Percentiles rank a stretch among this genome's conserved stretches.
These are phyloP conservation scores for Candida michaelii DNA, from an alignment of 805 yeast species.

Conservation along the genomic window DNA sequence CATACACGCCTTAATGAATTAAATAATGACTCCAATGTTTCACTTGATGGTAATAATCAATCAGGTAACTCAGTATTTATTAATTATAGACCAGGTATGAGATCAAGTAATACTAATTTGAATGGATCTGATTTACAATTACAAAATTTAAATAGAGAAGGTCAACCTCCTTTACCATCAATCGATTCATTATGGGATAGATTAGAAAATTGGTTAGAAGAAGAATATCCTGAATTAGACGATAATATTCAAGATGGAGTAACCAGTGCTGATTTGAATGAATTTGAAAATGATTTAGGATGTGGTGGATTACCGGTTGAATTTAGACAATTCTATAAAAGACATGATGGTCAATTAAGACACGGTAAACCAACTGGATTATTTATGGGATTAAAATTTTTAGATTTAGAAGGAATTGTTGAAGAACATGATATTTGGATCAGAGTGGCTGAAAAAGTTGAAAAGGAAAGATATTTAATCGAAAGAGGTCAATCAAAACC, in stretches of 20 bases:
- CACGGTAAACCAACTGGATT: slow-evolving; percentile 47
- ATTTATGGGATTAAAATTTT: slow-evolving; percentile 41
- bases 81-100: slow-evolving; percentile 43
- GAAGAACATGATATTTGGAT: slow-evolving; percentile 44
- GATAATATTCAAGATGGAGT: slow-evolving; percentile 45
- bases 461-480: slow-evolving; percentile 32
- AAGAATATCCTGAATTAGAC: slow-evolving; percentile 46
- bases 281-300: slow-evolving; percentile 45
- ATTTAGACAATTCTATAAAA: slow-evolving; percentile 44
- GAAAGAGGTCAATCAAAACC: slow-evolving; percentile 24
- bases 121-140: slow-evolving; percentile 43
- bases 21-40: slow-evolving; percentile 27
- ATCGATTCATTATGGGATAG: slow-evolving; percentile 45
- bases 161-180: slow-evolving; percentile 51
- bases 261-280: slow-evolving; percentile 46
- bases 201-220: slow-evolving; percentile 43
- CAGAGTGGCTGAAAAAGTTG: slow-evolving; percentile 41
- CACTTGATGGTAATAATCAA: slow-evolving; percentile 20
- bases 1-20: slow-evolving; percentile 39
- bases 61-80: slow-evolving; percentile 17
- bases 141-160: slow-evolving; percentile 44
- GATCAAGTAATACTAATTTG: slow-evolving; percentile 40
- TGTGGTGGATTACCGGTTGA: slow-evolving; percentile 44
- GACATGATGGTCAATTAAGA: slow-evolving; percentile 46
- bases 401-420: slow-evolving; percentile 43